phyloP scores from a whole-genome alignment of 2,329 filamentous ascomycete species.

The Cercospora brassicicola region DNA sequence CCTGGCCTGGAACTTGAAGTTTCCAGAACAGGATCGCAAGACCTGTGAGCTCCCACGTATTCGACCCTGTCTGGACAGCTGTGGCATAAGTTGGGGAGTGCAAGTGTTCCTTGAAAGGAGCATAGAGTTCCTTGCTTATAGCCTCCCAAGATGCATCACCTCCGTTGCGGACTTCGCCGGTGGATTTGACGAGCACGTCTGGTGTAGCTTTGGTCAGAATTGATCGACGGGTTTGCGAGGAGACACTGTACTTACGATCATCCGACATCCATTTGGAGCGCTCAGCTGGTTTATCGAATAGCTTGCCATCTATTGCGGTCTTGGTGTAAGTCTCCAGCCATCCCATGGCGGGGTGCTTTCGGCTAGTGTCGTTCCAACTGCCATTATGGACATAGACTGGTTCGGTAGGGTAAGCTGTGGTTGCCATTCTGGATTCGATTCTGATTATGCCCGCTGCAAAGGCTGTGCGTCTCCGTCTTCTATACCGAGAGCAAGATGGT shows the following conservation, averaged over 20 bases:
- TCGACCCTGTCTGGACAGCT: constrained; percentile 26
- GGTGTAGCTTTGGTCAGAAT: not conserved
- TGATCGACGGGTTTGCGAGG: constrained; percentile 2
- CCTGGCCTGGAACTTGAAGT: constrained; percentile 25
- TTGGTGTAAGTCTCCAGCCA: constrained; percentile 34
- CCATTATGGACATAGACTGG: constrained; percentile 28
- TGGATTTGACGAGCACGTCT: constrained; percentile 16
- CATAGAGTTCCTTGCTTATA: constrained; percentile 27
- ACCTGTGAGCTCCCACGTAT: constrained; percentile 33
- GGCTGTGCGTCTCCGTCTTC: too few species aligned
- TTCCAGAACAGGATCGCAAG: constrained; percentile 29
- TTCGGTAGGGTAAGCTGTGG: constrained; percentile 21
- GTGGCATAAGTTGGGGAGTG: constrained; percentile 28
- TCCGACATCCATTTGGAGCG: constrained; percentile 6
- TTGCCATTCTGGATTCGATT: not conserved
- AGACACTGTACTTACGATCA: constrained; percentile 7
- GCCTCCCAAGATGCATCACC: constrained; percentile 27
- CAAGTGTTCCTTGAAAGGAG: constrained; percentile 28
- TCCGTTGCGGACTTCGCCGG: constrained; percentile 27
- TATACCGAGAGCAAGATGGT: not conserved
- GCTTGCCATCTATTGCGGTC: constrained; percentile 21
- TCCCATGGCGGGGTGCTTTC: constrained; percentile 31
- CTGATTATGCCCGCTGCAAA: not conserved
- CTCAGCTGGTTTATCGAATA: not conserved
- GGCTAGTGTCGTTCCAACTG: constrained; percentile 27